Percentiles rank a stretch among this genome's conserved stretches.
Conservation (phyloP, 2,329 filamentous ascomycete species). For the Decorospora gaudefroyi region DNA sequence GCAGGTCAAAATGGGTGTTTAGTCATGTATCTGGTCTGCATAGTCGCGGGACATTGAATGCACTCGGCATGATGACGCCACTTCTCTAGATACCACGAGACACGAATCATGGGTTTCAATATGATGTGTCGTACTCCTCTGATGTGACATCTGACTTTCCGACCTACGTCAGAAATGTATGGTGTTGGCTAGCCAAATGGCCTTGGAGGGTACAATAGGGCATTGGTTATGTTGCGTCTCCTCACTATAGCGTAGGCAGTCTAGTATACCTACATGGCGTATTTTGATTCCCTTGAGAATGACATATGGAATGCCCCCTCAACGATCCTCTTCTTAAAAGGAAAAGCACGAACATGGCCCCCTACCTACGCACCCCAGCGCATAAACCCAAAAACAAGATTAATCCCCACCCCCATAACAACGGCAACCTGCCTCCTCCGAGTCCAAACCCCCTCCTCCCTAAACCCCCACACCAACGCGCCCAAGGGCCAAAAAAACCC, state of each 20-base stretch:
- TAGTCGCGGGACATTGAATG: conserved; percentile 46
- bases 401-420: conserved; percentile 79
- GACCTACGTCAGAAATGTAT: too few relatives aligned
- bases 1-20: conserved; percentile 50
- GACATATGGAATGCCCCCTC: too few relatives aligned
- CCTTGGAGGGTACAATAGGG: too few relatives aligned
- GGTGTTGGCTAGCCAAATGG: too few relatives aligned
- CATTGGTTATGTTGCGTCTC: too few relatives aligned
- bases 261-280: too few relatives aligned
- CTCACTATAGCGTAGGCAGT: too few relatives aligned
- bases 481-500: conserved; percentile 96
- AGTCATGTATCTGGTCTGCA: conserved; percentile 51
- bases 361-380: conserved; percentile 55
- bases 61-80: conserved; percentile 45
- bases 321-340: too few relatives aligned
- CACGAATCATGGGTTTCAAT: conserved; percentile 44
- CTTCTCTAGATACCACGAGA: conserved; percentile 49
- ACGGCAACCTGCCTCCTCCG: conserved; percentile 85
- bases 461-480: conserved; percentile 79
- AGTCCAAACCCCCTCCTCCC: conserved; percentile 86
- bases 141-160: background rate
- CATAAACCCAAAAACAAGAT: conserved; percentile 74
- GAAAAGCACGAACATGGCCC: too few relatives aligned
- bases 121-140: conserved; percentile 30
- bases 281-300: too few relatives aligned